These are phyloP conservation scores for Brachypodium distachyon DNA, from an alignment of 202 grass and related monocot genomes.

Conservation along the genomic window DNA sequence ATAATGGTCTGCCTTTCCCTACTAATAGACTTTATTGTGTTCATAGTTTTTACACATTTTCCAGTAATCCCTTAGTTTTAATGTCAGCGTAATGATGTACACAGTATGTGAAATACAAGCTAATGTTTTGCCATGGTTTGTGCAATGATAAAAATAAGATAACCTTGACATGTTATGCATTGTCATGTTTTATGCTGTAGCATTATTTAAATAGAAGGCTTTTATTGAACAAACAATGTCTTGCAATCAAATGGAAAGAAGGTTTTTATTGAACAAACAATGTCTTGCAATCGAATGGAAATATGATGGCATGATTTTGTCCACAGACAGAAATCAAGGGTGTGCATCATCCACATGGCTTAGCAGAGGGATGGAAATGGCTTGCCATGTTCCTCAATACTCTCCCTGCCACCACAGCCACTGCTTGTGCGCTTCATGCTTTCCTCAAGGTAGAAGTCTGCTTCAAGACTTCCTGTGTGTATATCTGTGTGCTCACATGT, in stretches of 20 bases:
- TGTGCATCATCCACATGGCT: conserved; percentile 62
- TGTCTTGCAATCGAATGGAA: conserved; percentile 12
- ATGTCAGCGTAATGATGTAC: not conserved
- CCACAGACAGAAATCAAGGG: conserved; percentile 70
- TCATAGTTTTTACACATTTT: too few relatives aligned
- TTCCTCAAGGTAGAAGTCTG: conserved; percentile 60
- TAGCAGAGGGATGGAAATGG: conserved; percentile 86
- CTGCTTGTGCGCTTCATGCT: conserved; percentile 66
- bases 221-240: not conserved
- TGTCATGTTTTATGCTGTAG: not conserved
- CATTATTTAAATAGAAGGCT: not conserved
- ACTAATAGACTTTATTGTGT: not conserved
- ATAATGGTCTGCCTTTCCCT: not conserved
- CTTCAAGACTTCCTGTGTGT: not conserved
- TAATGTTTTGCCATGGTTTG: not conserved
- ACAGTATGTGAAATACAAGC: not conserved
- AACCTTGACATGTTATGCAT: not conserved
- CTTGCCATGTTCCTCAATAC: conserved; percentile 73
- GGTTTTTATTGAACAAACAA: not conserved
- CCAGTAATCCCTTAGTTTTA: not conserved
- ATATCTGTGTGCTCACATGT: not conserved
- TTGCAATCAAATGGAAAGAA: not conserved
- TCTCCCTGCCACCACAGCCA: conserved; percentile 64
- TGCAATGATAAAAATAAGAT: not conserved
- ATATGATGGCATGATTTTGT: conserved; percentile 12